A percentile compares a stretch with the other conserved stretches of the same genome.
These are phyloP conservation scores for Persicaria maculosa DNA, from an alignment of 148 eudicot genomes.

Conservation along the genomic window DNA sequence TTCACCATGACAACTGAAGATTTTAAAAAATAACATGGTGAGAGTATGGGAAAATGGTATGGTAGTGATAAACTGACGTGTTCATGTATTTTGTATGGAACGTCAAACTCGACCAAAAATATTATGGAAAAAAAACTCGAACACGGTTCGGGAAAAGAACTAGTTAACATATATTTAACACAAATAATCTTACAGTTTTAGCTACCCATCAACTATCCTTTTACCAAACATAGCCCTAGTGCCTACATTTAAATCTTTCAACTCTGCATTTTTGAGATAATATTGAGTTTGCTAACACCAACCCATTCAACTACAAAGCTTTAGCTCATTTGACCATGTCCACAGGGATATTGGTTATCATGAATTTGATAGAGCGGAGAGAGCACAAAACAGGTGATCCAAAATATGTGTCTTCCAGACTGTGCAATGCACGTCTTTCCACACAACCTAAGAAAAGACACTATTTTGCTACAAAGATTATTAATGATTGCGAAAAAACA, in stretches of 20 bases:
- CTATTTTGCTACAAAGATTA: background rate
- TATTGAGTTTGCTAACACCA: background rate
- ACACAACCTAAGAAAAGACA: background rate
- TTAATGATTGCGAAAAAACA: background rate
- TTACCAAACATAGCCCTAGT: background rate
- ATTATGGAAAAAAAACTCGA: too few relatives aligned
- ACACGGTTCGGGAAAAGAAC: too few relatives aligned
- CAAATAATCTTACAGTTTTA: too few relatives aligned
- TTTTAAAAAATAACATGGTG: too few relatives aligned
- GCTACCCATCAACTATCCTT: too few relatives aligned
- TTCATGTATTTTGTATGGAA: too few relatives aligned
- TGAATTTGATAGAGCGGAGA: background rate
- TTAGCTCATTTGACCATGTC: background rate
- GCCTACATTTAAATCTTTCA: background rate
- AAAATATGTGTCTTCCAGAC: background rate
- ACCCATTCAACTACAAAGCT: background rate
- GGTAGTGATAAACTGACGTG: too few relatives aligned
- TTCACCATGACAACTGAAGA: too few relatives aligned
- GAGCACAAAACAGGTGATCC: background rate
- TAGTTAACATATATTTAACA: too few relatives aligned
- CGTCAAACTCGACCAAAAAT: too few relatives aligned
- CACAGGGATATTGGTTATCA: background rate
- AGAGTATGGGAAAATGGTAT: too few relatives aligned
- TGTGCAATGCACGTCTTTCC: background rate
- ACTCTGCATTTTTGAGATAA: background rate